Evolutionary conservation across 2,329 filamentous ascomycete genomes (phyloP).

Genomic region (Aspergillus tanneri): DNA sequence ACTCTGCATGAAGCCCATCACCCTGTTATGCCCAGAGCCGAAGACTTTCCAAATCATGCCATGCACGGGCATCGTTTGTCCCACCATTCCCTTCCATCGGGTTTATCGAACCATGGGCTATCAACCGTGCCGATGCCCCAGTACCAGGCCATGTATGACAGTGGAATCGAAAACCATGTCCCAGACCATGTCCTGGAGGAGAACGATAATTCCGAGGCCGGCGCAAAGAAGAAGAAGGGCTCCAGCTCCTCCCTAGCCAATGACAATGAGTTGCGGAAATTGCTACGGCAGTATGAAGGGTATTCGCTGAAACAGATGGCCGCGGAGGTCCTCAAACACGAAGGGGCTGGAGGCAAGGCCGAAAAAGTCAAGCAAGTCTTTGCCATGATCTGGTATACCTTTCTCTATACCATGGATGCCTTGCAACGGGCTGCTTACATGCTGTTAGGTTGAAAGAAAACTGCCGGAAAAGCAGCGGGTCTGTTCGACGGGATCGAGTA

Average conservation of each 20-base stretch:
- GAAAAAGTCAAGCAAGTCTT: constrained; percentile 55
- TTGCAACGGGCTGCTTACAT: constrained; percentile 11
- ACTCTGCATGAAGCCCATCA: constrained; percentile 40
- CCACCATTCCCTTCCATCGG: constrained; percentile 37
- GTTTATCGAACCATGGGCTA: constrained; percentile 36
- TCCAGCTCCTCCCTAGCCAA: constrained; percentile 50
- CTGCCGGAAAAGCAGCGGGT: constrained; percentile 52
- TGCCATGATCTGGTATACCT: constrained; percentile 53
- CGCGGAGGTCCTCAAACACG: constrained; percentile 49
- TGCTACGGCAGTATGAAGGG: constrained; percentile 49
- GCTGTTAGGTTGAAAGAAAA: constrained; percentile 47
- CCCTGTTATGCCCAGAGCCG: constrained; percentile 35
- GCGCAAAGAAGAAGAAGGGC: constrained; percentile 47
- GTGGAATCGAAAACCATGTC: constrained; percentile 43
- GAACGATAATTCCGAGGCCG: constrained; percentile 45
- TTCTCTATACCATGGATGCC: neutral
- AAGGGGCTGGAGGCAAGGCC: constrained; percentile 50
- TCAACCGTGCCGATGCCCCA: constrained; percentile 35
- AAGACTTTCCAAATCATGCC: constrained; percentile 39
- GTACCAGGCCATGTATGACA: constrained; percentile 43
- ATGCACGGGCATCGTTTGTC: constrained; percentile 37
- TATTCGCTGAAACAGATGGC: constrained; percentile 49
- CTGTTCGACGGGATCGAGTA: constrained; percentile 86
- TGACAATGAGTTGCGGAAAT: constrained; percentile 49
- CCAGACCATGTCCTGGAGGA: constrained; percentile 42